phyloP scores from a whole-genome alignment of 495 filamentous ascomycete genomes.

The Annulohypoxylon nitens region DNA sequence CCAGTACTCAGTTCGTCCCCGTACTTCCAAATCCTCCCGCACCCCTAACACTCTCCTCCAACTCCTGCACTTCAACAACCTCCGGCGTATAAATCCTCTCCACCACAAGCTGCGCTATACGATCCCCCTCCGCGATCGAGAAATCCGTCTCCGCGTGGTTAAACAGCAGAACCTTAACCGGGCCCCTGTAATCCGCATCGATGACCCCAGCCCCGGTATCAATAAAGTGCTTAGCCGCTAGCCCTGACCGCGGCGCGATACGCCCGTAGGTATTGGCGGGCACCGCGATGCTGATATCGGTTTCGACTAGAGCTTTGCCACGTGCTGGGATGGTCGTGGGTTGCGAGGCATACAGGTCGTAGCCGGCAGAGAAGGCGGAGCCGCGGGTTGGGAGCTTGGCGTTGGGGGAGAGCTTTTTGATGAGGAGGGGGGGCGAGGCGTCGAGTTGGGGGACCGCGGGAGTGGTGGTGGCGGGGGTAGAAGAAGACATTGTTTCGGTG shows the following conservation, averaged over 20 bases:
- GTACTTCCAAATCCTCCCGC: slow-evolving; percentile 96
- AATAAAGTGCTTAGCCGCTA: slow-evolving; percentile 94
- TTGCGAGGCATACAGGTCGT: slow-evolving; percentile 85
- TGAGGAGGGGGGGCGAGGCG: slow-evolving; percentile 72
- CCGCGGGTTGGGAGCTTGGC: slow-evolving; percentile 86
- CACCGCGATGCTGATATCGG: slow-evolving; percentile 88
- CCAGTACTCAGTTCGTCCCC: slow-evolving; percentile 62
- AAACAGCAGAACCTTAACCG: slow-evolving; percentile 92
- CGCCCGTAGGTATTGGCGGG: slow-evolving; percentile 92
- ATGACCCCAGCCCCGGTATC: slow-evolving; percentile 96
- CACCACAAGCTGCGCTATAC: slow-evolving; percentile 91
- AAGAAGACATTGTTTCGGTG: slow-evolving; percentile 31
- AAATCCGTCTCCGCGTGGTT: slow-evolving; percentile 91
- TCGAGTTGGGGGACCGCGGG: slow-evolving; percentile 41
- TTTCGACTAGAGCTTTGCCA: slow-evolving; percentile 88
- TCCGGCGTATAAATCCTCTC: slow-evolving; percentile 95
- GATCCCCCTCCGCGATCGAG: slow-evolving; percentile 83
- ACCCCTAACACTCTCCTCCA: slow-evolving; percentile 91
- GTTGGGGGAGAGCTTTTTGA: slow-evolving; percentile 84
- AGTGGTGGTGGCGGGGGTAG: slow-evolving; percentile 2
- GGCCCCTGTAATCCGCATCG: slow-evolving; percentile 95
- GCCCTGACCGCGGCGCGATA: slow-evolving; percentile 89
- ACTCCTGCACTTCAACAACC: slow-evolving; percentile 84
- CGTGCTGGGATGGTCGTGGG: slow-evolving; percentile 80
- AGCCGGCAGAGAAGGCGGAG: slow-evolving; percentile 89